These are phyloP conservation scores for Fusarium clavum DNA, from an alignment of 2,329 filamentous ascomycete species.

Conservation along the genomic window DNA sequence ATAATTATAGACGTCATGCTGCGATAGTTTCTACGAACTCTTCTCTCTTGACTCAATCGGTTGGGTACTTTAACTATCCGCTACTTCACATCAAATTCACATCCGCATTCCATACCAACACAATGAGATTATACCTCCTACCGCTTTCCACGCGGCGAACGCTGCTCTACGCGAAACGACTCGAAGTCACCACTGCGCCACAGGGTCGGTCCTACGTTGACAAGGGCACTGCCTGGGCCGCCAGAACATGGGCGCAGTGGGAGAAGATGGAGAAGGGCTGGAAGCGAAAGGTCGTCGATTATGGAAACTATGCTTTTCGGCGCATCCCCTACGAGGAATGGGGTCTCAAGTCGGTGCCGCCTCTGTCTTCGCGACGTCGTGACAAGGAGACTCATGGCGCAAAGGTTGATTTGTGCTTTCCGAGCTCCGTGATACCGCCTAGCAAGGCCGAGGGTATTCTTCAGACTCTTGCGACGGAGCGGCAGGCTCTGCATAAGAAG, in stretches of 20 bases:
- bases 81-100: background rate
- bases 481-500: conserved; percentile 80
- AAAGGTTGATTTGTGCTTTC: conserved; percentile 81
- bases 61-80: background rate
- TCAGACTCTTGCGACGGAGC: conserved; percentile 78
- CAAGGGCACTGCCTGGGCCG: conserved; percentile 75
- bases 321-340: conserved; percentile 97
- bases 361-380: conserved; percentile 75
- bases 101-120: conserved; percentile 29
- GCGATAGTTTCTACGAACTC: conserved; percentile 26
- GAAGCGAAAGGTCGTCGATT: conserved; percentile 87
- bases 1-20: conserved; percentile 33
- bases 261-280: conserved; percentile 86
- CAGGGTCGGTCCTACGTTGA: conserved; percentile 69
- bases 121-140: conserved; percentile 93
- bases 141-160: conserved; percentile 92
- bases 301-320: conserved; percentile 86
- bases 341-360: conserved; percentile 94
- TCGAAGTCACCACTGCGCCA: conserved; percentile 66
- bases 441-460: conserved; percentile 74
- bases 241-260: conserved; percentile 85
- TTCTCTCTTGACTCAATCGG: background rate
- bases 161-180: conserved; percentile 89
- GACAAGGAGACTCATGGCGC: conserved; percentile 72
- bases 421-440: conserved; percentile 73